Base-by-base conservation (phyloP, 352 stramenopile genomes). In the Plasmopara muralis region DNA sequence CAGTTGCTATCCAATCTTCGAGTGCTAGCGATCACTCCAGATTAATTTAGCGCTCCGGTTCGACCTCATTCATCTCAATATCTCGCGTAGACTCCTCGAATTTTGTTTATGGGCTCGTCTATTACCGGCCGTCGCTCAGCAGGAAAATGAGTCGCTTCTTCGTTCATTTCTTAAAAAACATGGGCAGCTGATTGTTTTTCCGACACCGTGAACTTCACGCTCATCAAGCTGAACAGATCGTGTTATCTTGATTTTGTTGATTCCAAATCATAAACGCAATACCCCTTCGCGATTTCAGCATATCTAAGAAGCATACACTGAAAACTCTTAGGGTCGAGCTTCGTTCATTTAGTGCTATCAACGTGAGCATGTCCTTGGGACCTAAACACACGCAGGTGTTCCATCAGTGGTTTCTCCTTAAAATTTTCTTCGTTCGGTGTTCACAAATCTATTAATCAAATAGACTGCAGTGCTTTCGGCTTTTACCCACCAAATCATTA, bases 241-340 rank as follows among this genome's bases (percentile, higher is more conserved):
- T 47, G 16, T 15, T 18, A 34, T 5, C 20, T 47, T 44, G 14
- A 66, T 39, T 16, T 66, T 43, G 15, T 28, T 4, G 52, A 42
- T 4, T 60, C 53, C 13, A 63, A 33, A 40, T 63, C 50, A 29
- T 47, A 50, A 0, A 57, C 48, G 18, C 46, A 29, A 30, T 64
- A 70, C 0, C 43, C 53, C 7, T 13, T 65, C 67, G 0, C n/a
- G 18, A 15, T 42, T 2, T 42, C 37, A 42, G 13, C 37, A 18
- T 42, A 42, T 18, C 37, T 6, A 18, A 15, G 13, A 18, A 42
- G 15, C 37, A 42, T 42, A 42, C 37, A 9, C 37, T 18, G 1
- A 18, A 6, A 42, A 4, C 31, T 12, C 4, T 35, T 35, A 35
- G 6, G 30, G 31, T 12, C 31, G 31, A 35, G 31, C 31, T 42